Conservation (phyloP, 768 basidiomycete species). For the Pholiota microspora region DNA sequence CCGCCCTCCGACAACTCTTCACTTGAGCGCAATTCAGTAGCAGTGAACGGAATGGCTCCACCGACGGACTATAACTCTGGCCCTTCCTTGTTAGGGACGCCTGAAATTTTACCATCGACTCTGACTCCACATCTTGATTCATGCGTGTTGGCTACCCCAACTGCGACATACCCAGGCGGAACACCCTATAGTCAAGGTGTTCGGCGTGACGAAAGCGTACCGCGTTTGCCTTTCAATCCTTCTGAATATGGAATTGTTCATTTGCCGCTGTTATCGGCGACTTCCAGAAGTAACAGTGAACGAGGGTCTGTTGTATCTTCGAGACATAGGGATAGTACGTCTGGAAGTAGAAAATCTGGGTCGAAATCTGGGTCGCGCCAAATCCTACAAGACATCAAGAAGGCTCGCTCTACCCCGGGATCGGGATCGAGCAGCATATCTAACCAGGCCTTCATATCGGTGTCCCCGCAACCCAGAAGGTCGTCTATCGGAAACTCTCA, state of each 20-base stretch:
- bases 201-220: constrained; percentile 3
- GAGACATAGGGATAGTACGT: not conserved
- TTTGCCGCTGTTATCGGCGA: constrained; percentile 32
- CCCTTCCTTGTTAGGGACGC: not conserved
- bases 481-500: constrained; percentile 15
- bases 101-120: not conserved
- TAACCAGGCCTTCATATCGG: not conserved
- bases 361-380: not conserved
- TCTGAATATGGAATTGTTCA: constrained; percentile 42
- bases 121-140: not conserved
- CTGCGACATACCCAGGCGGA: constrained; percentile 7
- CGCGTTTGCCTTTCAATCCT: constrained; percentile 32
- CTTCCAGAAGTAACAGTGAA: constrained; percentile 16
- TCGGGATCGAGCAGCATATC: constrained; percentile 3
- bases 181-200: not conserved
- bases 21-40: not conserved
- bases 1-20: too few species aligned
- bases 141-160: constrained; percentile 6
- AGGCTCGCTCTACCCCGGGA: not conserved
- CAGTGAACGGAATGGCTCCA: not conserved
- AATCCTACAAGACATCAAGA: not conserved
- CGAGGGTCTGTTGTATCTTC: constrained; percentile 14
- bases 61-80: not conserved
- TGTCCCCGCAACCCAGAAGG: constrained; percentile 1
- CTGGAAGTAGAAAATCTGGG: constrained; percentile 1